phyloP scores from a whole-genome alignment of 2,329 filamentous ascomycete species.

The Fusarium nematophilum region DNA sequence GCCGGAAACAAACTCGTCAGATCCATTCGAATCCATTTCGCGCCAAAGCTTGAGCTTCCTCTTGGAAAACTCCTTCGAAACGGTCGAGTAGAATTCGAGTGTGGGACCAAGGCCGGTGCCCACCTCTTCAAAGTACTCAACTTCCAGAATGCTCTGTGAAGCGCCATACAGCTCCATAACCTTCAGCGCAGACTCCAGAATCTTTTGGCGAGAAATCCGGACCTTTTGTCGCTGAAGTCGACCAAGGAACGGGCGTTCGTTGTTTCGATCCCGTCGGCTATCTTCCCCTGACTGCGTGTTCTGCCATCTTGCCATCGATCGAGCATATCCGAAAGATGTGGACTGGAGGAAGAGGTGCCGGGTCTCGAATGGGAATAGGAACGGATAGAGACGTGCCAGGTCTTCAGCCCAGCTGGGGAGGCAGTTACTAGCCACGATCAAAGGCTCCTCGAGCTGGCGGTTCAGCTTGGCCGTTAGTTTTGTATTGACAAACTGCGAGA shows the following conservation, averaged over 20 bases:
- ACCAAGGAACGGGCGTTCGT: conserved; percentile 91
- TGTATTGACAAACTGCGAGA: conserved; percentile 97
- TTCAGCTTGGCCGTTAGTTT: conserved; percentile 98
- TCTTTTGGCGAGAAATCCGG: conserved; percentile 93
- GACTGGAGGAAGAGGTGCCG: conserved; percentile 96
- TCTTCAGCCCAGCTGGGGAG: conserved; percentile 97
- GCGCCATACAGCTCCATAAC: conserved; percentile 99
- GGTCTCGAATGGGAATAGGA: conserved; percentile 98
- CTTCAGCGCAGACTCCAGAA: conserved; percentile 95
- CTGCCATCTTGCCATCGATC: conserved; percentile 98
- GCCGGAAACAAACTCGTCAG: conserved; percentile 86
- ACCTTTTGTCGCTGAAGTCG: conserved; percentile 96
- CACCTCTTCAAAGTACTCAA: conserved; percentile 99
- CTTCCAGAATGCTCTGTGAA: conserved; percentile 95
- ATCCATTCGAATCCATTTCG: conserved; percentile 80
- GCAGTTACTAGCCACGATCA: conserved; percentile 97
- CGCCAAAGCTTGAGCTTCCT: conserved; percentile 98
- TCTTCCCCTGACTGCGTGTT: conserved; percentile 87
- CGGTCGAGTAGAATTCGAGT: conserved; percentile 96
- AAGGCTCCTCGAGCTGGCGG: conserved; percentile 92
- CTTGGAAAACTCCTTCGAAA: conserved; percentile 96
- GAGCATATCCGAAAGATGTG: conserved; percentile 96
- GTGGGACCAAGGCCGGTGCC: conserved; percentile 96
- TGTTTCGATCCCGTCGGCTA: conserved; percentile 82
- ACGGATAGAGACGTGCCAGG: conserved; percentile 90